Evolutionary conservation across 805 yeast species (phyloP).

Genomic region (Nadsonia fulvescens): DNA sequence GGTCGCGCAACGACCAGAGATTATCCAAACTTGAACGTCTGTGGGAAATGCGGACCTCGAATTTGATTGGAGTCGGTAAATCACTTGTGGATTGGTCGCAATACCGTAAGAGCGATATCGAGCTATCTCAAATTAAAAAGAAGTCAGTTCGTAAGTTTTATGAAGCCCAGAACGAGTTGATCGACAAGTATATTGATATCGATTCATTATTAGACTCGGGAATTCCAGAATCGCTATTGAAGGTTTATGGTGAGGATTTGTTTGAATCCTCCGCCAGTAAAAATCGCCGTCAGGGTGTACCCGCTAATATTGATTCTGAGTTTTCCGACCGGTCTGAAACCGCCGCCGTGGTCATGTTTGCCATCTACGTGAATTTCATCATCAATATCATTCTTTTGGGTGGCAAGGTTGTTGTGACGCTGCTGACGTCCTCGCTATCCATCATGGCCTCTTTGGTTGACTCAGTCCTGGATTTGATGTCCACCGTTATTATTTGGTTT

Average conservation of each 20-base stretch:
- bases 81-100: slow-evolving; percentile 26
- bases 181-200: slow-evolving; percentile 37
- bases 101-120: slow-evolving; percentile 12
- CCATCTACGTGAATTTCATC: slow-evolving; percentile 45
- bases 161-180: slow-evolving; percentile 38
- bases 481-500: slow-evolving; percentile 52
- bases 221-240: slow-evolving; percentile 43
- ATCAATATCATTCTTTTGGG: slow-evolving; percentile 36
- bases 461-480: slow-evolving; percentile 53
- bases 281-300: slow-evolving; percentile 23
- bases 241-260: slow-evolving; percentile 32
- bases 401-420: slow-evolving; percentile 42
- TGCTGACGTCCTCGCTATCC: slow-evolving; percentile 55
- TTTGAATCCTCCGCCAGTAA: slow-evolving; percentile 12
- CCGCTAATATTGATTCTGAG: slow-evolving; percentile 43
- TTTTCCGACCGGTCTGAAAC: slow-evolving; percentile 30
- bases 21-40: slow-evolving; percentile 15
- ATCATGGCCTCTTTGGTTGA: slow-evolving; percentile 65
- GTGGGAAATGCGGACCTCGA: slow-evolving; percentile 28
- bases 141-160: slow-evolving; percentile 28
- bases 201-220: slow-evolving; percentile 57
- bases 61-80: slow-evolving; percentile 27
- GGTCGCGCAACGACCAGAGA: too few relatives aligned
- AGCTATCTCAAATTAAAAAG: slow-evolving; percentile 13
- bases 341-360: slow-evolving; percentile 30